Conservation (phyloP, 805 yeast genomes). For the Lachancea kluyveri region DNA sequence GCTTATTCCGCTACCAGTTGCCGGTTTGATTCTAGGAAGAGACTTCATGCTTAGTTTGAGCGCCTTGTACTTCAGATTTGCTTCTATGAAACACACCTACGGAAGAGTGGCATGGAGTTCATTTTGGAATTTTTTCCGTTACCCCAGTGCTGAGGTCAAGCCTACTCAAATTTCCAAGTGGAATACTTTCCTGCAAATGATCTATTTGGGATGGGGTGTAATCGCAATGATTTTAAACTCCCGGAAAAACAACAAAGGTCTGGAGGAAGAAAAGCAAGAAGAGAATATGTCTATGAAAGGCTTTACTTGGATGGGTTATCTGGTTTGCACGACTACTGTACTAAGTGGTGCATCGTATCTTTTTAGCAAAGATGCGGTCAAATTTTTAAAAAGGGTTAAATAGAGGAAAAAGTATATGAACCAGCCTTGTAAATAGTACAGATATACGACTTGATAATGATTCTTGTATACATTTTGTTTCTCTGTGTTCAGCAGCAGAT, state of each 20-base stretch:
- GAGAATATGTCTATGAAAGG: slow-evolving; percentile 1
- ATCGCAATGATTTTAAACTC: slow-evolving; percentile 24
- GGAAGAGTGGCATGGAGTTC: slow-evolving; percentile 45
- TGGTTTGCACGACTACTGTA: slow-evolving; percentile 66
- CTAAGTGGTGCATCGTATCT: slow-evolving; percentile 75
- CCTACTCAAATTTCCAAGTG: slow-evolving; percentile 83
- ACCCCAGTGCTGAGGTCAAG: slow-evolving; percentile 79
- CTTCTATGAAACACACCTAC: slow-evolving; percentile 35
- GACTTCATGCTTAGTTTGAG: slow-evolving; percentile 68
- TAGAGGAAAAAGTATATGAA: not conserved
- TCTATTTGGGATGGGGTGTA: slow-evolving; percentile 65
- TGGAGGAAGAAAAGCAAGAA: slow-evolving; percentile 9
- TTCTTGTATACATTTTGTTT: no score
- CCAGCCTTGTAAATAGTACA: not conserved
- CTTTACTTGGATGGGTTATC: slow-evolving; percentile 37
- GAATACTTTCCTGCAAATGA: slow-evolving; percentile 91
- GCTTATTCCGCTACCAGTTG: slow-evolving; percentile 67
- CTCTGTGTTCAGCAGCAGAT: no score
- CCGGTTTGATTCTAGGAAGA: slow-evolving; percentile 71
- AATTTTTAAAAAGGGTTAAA: slow-evolving; percentile 32
- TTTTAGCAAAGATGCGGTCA: slow-evolving; percentile 64
- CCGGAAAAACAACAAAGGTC: slow-evolving; percentile 7
- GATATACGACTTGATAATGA: slow-evolving; percentile 1
- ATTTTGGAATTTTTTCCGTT: slow-evolving; percentile 64
- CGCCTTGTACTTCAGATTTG: slow-evolving; percentile 67